Evolutionary conservation across 805 yeast species (phyloP), one percentile per base, ranked within the genome.

Genomic region (Candida boidinii): DNA sequence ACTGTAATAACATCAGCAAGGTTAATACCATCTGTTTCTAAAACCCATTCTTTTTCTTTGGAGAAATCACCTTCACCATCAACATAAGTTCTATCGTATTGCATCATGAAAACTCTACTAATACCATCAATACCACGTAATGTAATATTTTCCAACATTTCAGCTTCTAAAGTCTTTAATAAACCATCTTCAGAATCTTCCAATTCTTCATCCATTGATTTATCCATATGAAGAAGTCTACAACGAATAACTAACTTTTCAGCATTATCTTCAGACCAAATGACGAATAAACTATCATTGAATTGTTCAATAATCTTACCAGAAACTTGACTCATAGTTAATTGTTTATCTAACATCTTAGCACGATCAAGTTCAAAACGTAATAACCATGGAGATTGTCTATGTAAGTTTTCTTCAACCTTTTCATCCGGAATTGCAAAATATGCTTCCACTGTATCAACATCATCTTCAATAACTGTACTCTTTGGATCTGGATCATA

Each of bases 261-360:
- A 28, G 96, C 96, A 51, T 92, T 90, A 67, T 92, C 99, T 69
- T 94, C 98, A 30, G 96, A 86, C 97, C 98, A 92, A 52, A 92
- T 92, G 26, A 92, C 95, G 51, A 90, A 92, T 62, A 92, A 64
- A 61, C 92, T 98, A 48, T 87, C 94, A 34, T 88, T 94, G 58
- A 92, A 92, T 42, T 84, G 80, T 53, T 84, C 88, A 43, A 87
- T 80, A 39, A 92, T 92, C 67, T 81, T 87, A 48, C 87, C 94
- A 18, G 98, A 96, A 36, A 92, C 97, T 65, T 92, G 96, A 44
- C 94, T 84, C 96, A 94, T 92, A 4, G 95, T 85, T 55, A 92
- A 73, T 60, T 92, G 96, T 60, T 92, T 87, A 66, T 92, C 98
- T 52, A 90, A 80, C 96, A 92, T 88, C 63, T 90, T 90, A 24